A percentile compares a stretch with the other conserved stretches of the same genome.
Evolutionary conservation across 352 stramenopile species (phyloP).

Genomic region (Pythium brachiatum): DNA sequence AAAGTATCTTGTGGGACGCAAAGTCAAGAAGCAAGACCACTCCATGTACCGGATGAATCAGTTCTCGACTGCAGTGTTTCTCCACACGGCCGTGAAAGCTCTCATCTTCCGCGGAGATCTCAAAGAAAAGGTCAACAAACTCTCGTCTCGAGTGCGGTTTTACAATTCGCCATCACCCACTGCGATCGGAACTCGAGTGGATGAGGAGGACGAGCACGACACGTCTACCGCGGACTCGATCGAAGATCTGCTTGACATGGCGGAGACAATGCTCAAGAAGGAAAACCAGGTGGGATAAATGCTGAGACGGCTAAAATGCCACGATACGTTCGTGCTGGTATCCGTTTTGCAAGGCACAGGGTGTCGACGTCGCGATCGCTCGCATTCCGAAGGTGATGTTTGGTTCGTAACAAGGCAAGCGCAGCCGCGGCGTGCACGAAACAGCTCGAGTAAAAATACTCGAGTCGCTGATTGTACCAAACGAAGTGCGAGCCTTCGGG

Average conservation of each 20-base stretch:
- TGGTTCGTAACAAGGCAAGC: not conserved
- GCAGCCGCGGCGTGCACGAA: not conserved
- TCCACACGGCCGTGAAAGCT: slow-evolving; percentile 51
- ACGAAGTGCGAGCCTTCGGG: no score
- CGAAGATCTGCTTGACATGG: slow-evolving; percentile 14
- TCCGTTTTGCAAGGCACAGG: no score
- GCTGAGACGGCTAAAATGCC: not conserved
- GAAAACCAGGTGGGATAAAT: not conserved
- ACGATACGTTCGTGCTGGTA: no score
- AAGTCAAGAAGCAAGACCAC: slow-evolving; percentile 53
- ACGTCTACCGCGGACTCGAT: slow-evolving; percentile 6
- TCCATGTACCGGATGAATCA: slow-evolving; percentile 53
- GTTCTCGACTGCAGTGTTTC: slow-evolving; percentile 40
- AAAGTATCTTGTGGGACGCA: slow-evolving; percentile 47
- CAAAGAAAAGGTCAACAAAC: slow-evolving; percentile 39
- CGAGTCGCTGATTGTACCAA: not conserved
- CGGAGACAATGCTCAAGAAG: slow-evolving; percentile 18
- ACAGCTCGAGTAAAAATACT: slow-evolving; percentile 13
- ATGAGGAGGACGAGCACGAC: slow-evolving; percentile 11
- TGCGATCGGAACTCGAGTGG: not conserved
- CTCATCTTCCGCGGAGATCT: slow-evolving; percentile 53
- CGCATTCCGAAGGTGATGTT: not conserved
- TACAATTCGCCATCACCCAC: slow-evolving; percentile 6
- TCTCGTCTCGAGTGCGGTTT: slow-evolving; percentile 11
- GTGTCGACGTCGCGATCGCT: no score